Percentiles rank a stretch among this genome's conserved stretches.
Evolutionary conservation across 768 basidiomycete genomes (phyloP).

Genomic region (Calocybe gangraenosa): DNA sequence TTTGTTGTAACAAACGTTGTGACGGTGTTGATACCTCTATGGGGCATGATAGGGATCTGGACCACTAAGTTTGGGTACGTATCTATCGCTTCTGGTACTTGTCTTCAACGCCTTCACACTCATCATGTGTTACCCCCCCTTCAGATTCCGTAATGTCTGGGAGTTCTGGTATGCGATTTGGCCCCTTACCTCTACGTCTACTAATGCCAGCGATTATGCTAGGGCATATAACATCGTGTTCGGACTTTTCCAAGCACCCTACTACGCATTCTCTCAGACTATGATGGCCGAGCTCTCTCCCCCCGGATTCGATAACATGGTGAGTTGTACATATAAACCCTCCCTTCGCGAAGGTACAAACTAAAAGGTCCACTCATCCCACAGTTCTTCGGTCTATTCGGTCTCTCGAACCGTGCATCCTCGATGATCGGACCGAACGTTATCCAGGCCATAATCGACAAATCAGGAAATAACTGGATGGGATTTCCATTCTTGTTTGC

Average conservation of each 20-base stretch:
- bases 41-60: conserved; percentile 88
- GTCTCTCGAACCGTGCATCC: conserved; percentile 80
- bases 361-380: not conserved
- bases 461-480: conserved; percentile 70
- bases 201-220: not conserved
- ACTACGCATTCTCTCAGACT: conserved; percentile 82
- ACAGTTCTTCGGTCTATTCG: conserved; percentile 85
- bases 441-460: conserved; percentile 77
- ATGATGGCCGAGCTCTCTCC: conserved; percentile 90
- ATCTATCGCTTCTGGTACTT: not conserved
- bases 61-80: conserved; percentile 66
- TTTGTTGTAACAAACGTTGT: conserved; percentile 75
- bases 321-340: conserved; percentile 6
- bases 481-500: conserved; percentile 85
- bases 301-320: conserved; percentile 82
- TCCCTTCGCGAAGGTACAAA: not conserved
- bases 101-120: not conserved
- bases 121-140: not conserved
- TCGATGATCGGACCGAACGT: conserved; percentile 86
- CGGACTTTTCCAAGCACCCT: conserved; percentile 82
- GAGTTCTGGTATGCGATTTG: conserved; percentile 74
- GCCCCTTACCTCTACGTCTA: too few species aligned
- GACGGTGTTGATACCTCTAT: conserved; percentile 74
- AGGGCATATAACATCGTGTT: conserved; percentile 80
- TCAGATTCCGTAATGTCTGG: conserved; percentile 75